These are phyloP conservation scores for Agaricus blazei DNA, from an alignment of 768 basidiomycete species.

Conservation along the genomic window DNA sequence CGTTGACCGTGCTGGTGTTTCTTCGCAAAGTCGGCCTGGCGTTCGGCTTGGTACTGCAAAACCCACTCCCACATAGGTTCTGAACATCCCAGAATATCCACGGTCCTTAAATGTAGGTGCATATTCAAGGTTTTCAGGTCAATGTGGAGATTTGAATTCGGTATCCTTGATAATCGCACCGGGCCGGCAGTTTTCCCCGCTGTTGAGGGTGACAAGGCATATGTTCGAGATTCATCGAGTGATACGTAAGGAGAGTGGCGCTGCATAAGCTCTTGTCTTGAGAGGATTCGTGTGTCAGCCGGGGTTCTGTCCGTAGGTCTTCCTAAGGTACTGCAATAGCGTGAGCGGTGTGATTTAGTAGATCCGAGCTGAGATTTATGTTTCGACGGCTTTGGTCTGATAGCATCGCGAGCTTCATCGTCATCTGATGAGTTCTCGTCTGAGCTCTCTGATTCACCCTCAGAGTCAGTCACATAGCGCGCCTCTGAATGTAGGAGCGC, in stretches of 20 bases:
- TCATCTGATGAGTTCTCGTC: slow-evolving; percentile 24
- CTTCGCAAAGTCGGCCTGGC: slow-evolving; percentile 28
- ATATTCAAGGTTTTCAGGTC: slow-evolving; percentile 58
- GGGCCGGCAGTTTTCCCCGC: slow-evolving; percentile 10
- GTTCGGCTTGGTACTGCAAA: slow-evolving; percentile 38
- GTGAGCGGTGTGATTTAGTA: slow-evolving; percentile 14
- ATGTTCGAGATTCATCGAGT: slow-evolving; percentile 38
- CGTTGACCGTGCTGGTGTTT: slow-evolving; percentile 3
- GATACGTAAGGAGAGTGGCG: slow-evolving; percentile 40
- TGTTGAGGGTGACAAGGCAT: slow-evolving; percentile 37
- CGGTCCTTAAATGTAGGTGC: slow-evolving; percentile 55
- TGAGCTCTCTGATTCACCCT: slow-evolving; percentile 14
- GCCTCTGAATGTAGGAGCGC: slow-evolving; percentile 12
- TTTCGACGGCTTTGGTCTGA: slow-evolving; percentile 18
- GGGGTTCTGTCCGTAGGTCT: slow-evolving; percentile 12
- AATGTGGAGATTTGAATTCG: slow-evolving; percentile 47
- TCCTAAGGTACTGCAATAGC: slow-evolving; percentile 14
- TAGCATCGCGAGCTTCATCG: slow-evolving; percentile 32
- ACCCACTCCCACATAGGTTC: slow-evolving; percentile 85
- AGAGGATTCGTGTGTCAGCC: slow-evolving; percentile 29
- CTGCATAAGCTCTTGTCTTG: slow-evolving; percentile 29
- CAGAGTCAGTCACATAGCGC: slow-evolving; percentile 7
- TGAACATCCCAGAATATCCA: slow-evolving; percentile 64
- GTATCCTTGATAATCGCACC: slow-evolving; percentile 33
- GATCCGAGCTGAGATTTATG: slow-evolving; percentile 14